These are phyloP conservation scores for Vanilla planifolia DNA, from an alignment of 106 monocot species.

Conservation along the genomic window DNA sequence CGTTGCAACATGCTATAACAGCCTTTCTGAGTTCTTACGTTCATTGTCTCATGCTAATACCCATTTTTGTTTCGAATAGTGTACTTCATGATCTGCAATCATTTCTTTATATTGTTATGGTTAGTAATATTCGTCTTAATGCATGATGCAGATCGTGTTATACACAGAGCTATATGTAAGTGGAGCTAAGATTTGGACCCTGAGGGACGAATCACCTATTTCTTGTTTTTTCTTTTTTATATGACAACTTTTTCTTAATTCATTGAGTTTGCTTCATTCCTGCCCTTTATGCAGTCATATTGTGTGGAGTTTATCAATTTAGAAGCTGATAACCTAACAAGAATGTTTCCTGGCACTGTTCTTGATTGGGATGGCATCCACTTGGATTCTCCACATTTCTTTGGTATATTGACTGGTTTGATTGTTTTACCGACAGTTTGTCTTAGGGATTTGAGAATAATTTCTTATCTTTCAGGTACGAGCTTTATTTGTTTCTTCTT, in stretches of 20 bases:
- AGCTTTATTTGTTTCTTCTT: not conserved
- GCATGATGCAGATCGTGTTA: conserved; percentile 59
- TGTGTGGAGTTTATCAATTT: conserved; percentile 96
- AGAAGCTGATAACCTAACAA: conserved; percentile 91
- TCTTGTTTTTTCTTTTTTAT: not conserved
- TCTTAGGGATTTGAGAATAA: conserved; percentile 65
- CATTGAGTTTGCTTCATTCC: not conserved
- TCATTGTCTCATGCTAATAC: too few relatives aligned
- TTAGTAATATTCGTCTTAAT: too few relatives aligned
- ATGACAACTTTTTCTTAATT: not conserved
- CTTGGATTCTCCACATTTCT: conserved; percentile 61
- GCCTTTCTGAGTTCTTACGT: too few relatives aligned
- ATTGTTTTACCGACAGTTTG: conserved; percentile 86
- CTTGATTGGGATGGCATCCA: conserved; percentile 57
- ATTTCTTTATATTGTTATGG: too few relatives aligned
- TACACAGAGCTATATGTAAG: conserved; percentile 97
- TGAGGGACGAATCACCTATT: conserved; percentile 3
- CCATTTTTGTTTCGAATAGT: too few relatives aligned
- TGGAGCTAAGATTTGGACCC: conserved; percentile 10
- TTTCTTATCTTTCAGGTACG: conserved; percentile 83
- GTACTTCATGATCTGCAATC: too few relatives aligned
- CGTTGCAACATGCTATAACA: too few relatives aligned
- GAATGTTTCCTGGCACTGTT: conserved; percentile 58
- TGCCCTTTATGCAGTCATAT: conserved; percentile 56
- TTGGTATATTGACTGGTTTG: conserved; percentile 69